Evolutionary conservation across 805 yeast species (phyloP), one percentile per base, ranked within the genome.

Genomic region (Deakozyma indianensis): DNA sequence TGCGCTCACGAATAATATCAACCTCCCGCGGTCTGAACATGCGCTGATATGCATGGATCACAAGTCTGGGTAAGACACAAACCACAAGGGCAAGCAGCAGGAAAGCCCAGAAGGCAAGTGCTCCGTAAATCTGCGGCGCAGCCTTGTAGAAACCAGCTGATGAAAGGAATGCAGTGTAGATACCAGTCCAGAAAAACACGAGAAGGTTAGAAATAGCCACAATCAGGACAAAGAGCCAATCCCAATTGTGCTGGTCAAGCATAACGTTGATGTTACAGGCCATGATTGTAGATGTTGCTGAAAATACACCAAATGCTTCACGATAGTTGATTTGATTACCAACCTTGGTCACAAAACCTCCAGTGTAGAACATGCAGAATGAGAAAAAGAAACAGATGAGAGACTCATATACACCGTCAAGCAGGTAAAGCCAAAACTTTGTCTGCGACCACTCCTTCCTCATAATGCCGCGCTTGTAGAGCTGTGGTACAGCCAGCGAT

Each of bases 391-490:
- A 83, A 15, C 83, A 71, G 23, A 83, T 66, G 14, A 74, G 78
- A 2, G 86, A 77, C 62, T 83, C 90, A 56, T 77, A 82, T 3
- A 78, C 47, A 2, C 88, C 92, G 56, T 83, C 90, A 42, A 65
- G 32, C 74, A 80, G 77, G 53, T 80, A 82, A 53, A 67, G 63
- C 58, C 76, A 58, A 53, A 83, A 83, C 56, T 74, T 78, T 49
- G 50, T 54, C 51, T 72, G 75, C 1, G 81, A 69, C 78, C 83
- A 80, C 46, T 77, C 83, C 23, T 62, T 54, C 29, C 87, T 68
- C 53, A 78, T 57, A 43, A 83, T 78, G 29, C 92, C 92, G 2
- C 75, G 61, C 42, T 78, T 68, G 61, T 82, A 83, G 27, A 83
- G 66, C 54, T 80, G 80, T 0, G 94, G 94, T 20, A 77, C 81